Conservation (phyloP, 169 alveolate species). For the Cryptosporidium ryanae region DNA sequence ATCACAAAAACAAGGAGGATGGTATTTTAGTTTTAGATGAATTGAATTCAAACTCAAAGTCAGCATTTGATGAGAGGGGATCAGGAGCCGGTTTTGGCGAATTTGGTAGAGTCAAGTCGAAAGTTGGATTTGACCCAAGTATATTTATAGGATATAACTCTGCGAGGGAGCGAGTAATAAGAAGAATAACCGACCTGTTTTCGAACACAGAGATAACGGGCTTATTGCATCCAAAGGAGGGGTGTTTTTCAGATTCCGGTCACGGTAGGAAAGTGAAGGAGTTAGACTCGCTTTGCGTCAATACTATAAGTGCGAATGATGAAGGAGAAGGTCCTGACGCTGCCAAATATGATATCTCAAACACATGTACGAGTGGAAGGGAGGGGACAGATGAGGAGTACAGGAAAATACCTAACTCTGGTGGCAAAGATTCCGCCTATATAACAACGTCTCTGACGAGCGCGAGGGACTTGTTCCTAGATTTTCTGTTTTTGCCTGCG, state of each 20-base stretch:
- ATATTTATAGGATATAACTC: slow-evolving; percentile 61
- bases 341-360: neutral
- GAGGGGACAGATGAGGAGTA: no score
- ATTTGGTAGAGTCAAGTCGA: neutral
- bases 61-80: no score
- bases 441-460: slow-evolving; percentile 40
- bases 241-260: neutral
- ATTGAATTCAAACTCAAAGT: neutral
- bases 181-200: slow-evolving; percentile 50
- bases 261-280: neutral
- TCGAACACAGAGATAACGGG: slow-evolving; percentile 20
- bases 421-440: slow-evolving; percentile 4
- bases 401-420: neutral
- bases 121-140: slow-evolving; percentile 55
- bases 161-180: slow-evolving; percentile 52
- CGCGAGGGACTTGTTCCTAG: slow-evolving; percentile 50
- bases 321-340: neutral
- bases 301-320: neutral
- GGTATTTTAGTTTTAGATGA: neutral
- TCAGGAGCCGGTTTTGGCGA: no score
- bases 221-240: slow-evolving; percentile 4
- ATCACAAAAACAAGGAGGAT: neutral
- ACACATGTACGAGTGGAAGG: neutral
- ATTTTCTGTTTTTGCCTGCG: slow-evolving; percentile 57
- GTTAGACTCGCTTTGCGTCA: no score